Evolutionary conservation across 108 stramenopile species (phyloP), one percentile per base, ranked within the genome.

Genomic region (Nitzschia sp.): DNA sequence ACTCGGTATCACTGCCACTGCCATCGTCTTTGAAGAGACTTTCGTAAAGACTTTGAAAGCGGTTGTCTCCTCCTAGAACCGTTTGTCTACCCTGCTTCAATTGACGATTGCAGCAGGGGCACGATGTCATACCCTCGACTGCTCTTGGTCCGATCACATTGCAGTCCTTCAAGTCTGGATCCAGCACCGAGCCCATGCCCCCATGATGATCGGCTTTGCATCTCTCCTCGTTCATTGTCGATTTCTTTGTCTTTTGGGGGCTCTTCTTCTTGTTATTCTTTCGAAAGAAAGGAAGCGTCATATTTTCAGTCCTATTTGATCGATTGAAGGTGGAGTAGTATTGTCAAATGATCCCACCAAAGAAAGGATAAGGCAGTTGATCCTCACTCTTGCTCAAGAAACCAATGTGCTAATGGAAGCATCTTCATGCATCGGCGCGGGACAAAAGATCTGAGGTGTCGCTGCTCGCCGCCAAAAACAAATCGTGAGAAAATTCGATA

Each of bases 11-110:
- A 15, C 65, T 57, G 15, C 44, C 53, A 44, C 53, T 61, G 38
- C 52, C 66, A 15, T 68, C 60, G 15, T 61, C 53, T 31, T 45
- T 32, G 41, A 66, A 75, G 41, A 75, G 59, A 41, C 47, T 61
- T 21, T 53, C 38, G 28, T 66, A 34, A 25, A 61, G 23, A 2
- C 15, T 21, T 13, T 25, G 22, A 45, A 34, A 19, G 11, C 23
- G 21, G 11, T 22, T 62, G 9, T 62, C 70, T 38, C 60, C 70
- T n/a, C n/a, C n/a, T n/a, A n/a, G n/a, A 46, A 71, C 59, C 34
- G 56, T 58, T 30, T 71, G 48, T 15, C 56, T n/a, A 1, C 28
- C 36, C 2, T 21, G 50, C n/a, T 36, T 17, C 26, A 67, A 50
- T 22, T 33, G 9, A 9, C 53, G 34, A 38, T 67, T 67, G 35